Evolutionary conservation across 148 eudicot species (phyloP), one percentile per base, ranked within the genome.

Genomic region (Cornus florida): DNA sequence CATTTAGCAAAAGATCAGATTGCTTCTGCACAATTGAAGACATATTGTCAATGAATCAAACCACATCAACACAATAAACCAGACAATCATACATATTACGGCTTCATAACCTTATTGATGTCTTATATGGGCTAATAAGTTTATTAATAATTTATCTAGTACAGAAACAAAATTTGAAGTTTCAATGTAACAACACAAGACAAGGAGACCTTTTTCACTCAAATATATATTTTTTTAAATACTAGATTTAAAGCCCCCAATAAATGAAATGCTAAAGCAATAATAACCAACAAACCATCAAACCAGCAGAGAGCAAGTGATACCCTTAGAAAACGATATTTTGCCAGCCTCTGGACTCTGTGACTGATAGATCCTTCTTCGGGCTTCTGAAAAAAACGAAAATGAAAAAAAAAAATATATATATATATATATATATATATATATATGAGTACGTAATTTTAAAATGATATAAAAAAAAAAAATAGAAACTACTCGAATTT

Each of bases 251-350:
- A 66, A 48, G 5, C 5, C 65, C 39, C 43, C 69, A 69, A 9
- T 9, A 19, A 17, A 68, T 50, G 20, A 28, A 67, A 76, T 48
- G 33, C 22, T 24, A 17, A 59, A 65, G 46, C 16, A 11, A 22
- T 23, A 6, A 56, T 20, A 69, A 78, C 79, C 75, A 16, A 39
- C 59, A 73, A 71, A 43, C 60, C 62, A 41, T 24, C 74, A 78
- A 65, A 79, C 48, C 1, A 33, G 41, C 17, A 62, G 46, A 43
- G 66, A 46, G 72, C 32, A 67, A 69, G 71, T 14, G 17, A 33
- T 86, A 96, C 99, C 99, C 91, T 96, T 33, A 96, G 82, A 86
- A 95, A 96, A 67, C 99, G 98, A 87, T 87, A 96, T 86, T 96
- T 93, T 57, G 99, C 99, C 74, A 93, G 91, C 86, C 97, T 86